These are phyloP conservation scores for Adansonia grandidieri DNA, from an alignment of 441 rosid species.

Conservation along the genomic window DNA sequence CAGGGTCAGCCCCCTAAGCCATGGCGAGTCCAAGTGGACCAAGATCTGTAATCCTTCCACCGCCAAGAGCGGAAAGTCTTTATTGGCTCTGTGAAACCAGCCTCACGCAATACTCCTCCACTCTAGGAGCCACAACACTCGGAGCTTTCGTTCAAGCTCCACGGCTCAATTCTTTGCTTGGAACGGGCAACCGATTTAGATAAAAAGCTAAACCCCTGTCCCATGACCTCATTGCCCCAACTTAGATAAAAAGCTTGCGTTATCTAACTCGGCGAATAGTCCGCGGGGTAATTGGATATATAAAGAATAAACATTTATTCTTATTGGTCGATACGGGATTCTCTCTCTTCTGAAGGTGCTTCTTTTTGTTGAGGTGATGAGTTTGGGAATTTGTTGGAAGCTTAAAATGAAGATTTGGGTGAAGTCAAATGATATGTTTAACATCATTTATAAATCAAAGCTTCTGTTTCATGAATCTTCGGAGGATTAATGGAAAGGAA, in stretches of 20 bases:
- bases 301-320: too few relatives aligned
- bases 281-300: too few relatives aligned
- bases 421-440: too few relatives aligned
- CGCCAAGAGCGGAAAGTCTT: conserved; percentile 28
- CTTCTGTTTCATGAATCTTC: neutral
- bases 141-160: too few relatives aligned
- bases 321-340: too few relatives aligned
- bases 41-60: conserved; percentile 16
- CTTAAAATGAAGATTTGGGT: neutral
- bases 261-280: too few relatives aligned
- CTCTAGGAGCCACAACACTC: conserved; percentile 19
- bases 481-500: neutral
- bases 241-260: too few relatives aligned
- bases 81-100: conserved; percentile 49
- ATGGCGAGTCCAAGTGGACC: too few relatives aligned
- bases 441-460: too few relatives aligned
- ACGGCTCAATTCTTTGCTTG: conserved; percentile 11
- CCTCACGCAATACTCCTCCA: conserved; percentile 43
- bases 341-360: neutral
- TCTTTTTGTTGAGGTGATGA: neutral
- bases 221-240: too few relatives aligned
- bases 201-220: too few relatives aligned
- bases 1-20: too few relatives aligned
- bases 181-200: conserved; percentile 25
- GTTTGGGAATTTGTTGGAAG: neutral